A percentile compares a stretch with the other conserved stretches of the same genome.
phyloP scores from a whole-genome alignment of 257 asterid species.

The Handroanthus guayacan region DNA sequence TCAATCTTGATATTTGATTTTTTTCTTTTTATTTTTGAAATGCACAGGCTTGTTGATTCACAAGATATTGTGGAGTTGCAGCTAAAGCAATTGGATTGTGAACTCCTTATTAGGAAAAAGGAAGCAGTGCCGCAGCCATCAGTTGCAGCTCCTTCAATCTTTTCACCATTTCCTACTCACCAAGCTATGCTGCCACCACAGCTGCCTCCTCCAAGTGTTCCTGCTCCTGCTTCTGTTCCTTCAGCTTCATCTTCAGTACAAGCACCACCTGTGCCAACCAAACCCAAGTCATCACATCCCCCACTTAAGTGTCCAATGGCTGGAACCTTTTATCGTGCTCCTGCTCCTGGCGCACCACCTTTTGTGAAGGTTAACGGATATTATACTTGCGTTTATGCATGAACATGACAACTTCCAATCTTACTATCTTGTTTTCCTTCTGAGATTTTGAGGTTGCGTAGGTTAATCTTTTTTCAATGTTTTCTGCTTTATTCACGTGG shows the following conservation, averaged over 20 bases:
- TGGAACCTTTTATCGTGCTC: constrained; percentile 65
- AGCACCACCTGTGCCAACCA: constrained; percentile 49
- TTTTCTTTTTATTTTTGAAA: not conserved
- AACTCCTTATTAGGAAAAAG: constrained; percentile 62
- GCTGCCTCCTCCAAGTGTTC: constrained; percentile 41
- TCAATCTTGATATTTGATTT: not conserved
- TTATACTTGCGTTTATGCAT: not conserved
- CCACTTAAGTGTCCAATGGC: constrained; percentile 77
- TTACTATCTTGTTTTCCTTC: not conserved
- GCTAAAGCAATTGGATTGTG: constrained; percentile 62
- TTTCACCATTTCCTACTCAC: constrained; percentile 43
- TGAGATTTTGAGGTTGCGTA: constrained; percentile 8
- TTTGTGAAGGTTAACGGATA: constrained; percentile 61
- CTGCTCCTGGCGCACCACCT: constrained; percentile 72
- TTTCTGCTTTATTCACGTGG: not conserved
- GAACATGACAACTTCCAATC: not conserved
- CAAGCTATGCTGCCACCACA: constrained; percentile 47
- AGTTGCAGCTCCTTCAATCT: constrained; percentile 41
- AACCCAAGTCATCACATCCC: constrained; percentile 64
- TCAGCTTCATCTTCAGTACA: constrained; percentile 44
- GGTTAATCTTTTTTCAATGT: not conserved
- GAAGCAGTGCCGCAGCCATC: constrained; percentile 59
- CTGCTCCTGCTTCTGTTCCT: constrained; percentile 44
- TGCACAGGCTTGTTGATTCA: constrained; percentile 64
- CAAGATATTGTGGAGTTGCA: constrained; percentile 64